Evolutionary conservation across 805 yeast genomes (phyloP), one percentile per base, ranked within the genome.

Genomic region (Yarrowia divulgata): DNA sequence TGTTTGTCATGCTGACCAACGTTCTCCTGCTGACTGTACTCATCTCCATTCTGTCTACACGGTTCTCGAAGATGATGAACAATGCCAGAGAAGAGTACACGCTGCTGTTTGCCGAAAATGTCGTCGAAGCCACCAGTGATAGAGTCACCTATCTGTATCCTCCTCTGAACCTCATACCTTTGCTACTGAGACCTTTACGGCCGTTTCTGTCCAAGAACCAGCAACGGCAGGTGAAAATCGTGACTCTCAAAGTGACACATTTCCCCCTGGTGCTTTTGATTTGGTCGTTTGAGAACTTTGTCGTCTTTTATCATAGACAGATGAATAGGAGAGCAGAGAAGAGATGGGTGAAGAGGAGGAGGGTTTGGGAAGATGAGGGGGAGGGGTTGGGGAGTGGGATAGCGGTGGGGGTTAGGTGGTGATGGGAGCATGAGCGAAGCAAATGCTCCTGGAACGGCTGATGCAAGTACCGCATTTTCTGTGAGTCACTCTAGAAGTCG

Each of bases 11-110:
- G 63, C 23, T 57, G 7, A 57, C 63, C 37, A 57, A 57, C 12
- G 63, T 57, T 12, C 12, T 57, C 9, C 73, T 77, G 46, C 70
- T 77, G 57, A 76, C 80, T 1, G 77, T 77, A n/a, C 70, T 77
- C 49, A 76, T 77, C n/a, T 77, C 79, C 18, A 76, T 77, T 49
- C 69, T 77, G 45, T 77, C 79, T 2, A 76, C 78, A 54, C 70
- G 73, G 50, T 77, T 77, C 71, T 73, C 76, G 48, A 70, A 60
- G 39, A 76, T 75, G 73, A 76, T 77, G 77, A 71, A 69, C 60
- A 77, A 76, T 66, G 80, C 80, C 48, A 55, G 75, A n/a, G 79
- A 77, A 68, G 79, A 77, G 63, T 77, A 77, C 60, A 71, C 73
- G 39, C 69, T 74, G 23, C 69, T 75, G 68, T 77, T 77, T 60